These are phyloP conservation scores for Botryosphaeria agaves DNA, from an alignment of 2,329 filamentous ascomycete genomes.

Conservation along the genomic window DNA sequence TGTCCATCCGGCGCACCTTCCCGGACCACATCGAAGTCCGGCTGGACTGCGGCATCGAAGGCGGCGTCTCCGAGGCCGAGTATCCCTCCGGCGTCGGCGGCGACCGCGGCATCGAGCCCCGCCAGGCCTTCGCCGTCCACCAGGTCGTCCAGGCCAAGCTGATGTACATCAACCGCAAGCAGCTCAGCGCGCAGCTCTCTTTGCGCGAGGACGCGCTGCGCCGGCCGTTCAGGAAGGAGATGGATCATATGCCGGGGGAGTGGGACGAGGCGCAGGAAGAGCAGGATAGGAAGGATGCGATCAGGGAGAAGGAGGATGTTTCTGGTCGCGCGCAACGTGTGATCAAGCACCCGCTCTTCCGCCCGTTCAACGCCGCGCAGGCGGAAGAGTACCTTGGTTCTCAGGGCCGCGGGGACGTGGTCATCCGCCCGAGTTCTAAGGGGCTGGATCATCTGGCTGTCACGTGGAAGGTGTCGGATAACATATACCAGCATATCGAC, in stretches of 20 bases:
- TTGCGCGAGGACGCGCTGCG: constrained; percentile 68
- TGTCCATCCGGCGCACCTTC: constrained; percentile 74
- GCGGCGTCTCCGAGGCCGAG: constrained; percentile 66
- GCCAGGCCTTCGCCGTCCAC: constrained; percentile 54
- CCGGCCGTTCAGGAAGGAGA: constrained; percentile 48
- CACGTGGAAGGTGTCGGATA: constrained; percentile 95
- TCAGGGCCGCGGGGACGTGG: constrained; percentile 71
- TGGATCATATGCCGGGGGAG: constrained; percentile 58
- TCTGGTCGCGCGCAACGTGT: constrained; percentile 81
- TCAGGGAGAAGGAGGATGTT: constrained; percentile 71
- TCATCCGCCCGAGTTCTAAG: constrained; percentile 90
- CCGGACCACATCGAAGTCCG: constrained; percentile 87
- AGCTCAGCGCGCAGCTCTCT: constrained; percentile 68
- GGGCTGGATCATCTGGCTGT: constrained; percentile 89
- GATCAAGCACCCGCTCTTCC: constrained; percentile 95
- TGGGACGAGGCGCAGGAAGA: constrained; percentile 79
- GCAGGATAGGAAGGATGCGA: constrained; percentile 57
- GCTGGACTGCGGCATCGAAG: constrained; percentile 88
- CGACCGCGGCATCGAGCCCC: constrained; percentile 30
- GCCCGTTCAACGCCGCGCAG: constrained; percentile 77
- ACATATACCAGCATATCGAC: constrained; percentile 95
- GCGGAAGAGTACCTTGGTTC: constrained; percentile 87
- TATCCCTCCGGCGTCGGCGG: constrained; percentile 56
- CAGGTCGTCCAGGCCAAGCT: constrained; percentile 85
- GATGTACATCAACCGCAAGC: constrained; percentile 70